These are phyloP conservation scores for Microdochium paspali DNA, from an alignment of 2,329 filamentous ascomycete genomes.

Conservation along the genomic window DNA sequence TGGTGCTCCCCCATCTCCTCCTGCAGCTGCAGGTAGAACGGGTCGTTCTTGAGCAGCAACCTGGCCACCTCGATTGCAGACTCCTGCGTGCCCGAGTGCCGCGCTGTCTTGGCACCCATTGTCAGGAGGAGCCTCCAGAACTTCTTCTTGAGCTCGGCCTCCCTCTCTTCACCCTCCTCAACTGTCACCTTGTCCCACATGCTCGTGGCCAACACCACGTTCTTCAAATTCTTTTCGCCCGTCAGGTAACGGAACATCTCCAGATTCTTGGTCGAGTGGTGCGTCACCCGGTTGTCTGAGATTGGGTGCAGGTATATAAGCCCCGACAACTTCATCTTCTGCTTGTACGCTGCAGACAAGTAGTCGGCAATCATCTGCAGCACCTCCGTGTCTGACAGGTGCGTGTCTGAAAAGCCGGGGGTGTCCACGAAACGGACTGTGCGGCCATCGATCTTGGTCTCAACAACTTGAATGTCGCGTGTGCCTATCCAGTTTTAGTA, in stretches of 20 bases:
- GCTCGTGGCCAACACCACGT: constrained; percentile 31
- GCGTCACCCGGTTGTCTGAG: constrained; percentile 27
- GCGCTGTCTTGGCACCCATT: constrained; percentile 16
- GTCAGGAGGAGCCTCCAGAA: constrained; percentile 26
- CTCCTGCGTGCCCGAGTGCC: constrained; percentile 12
- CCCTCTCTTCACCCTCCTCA: constrained; percentile 13
- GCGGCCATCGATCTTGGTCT: constrained; percentile 15
- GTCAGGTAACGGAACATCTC: constrained; percentile 33
- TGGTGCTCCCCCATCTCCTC: constrained; percentile 53
- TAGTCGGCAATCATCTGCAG: constrained; percentile 29
- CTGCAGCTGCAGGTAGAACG: constrained; percentile 58
- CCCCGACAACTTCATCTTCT: constrained; percentile 24
- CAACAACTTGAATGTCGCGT: constrained; percentile 16
- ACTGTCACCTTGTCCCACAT: constrained; percentile 28
- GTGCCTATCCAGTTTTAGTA: constrained; percentile 13
- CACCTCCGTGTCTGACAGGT: constrained; percentile 31
- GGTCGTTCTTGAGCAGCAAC: constrained; percentile 45
- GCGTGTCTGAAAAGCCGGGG: constrained; percentile 36
- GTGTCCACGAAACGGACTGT: constrained; percentile 30
- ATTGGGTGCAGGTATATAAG: constrained; percentile 37
- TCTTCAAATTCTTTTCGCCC: constrained; percentile 26
- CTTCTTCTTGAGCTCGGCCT: constrained; percentile 22
- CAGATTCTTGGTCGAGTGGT: constrained; percentile 28
- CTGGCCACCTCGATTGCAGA: constrained; percentile 11
- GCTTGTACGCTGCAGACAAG: constrained; percentile 20